Conservation (phyloP, 2,329 filamentous ascomycete genomes). For the Aspergillus pseudoterreus region DNA sequence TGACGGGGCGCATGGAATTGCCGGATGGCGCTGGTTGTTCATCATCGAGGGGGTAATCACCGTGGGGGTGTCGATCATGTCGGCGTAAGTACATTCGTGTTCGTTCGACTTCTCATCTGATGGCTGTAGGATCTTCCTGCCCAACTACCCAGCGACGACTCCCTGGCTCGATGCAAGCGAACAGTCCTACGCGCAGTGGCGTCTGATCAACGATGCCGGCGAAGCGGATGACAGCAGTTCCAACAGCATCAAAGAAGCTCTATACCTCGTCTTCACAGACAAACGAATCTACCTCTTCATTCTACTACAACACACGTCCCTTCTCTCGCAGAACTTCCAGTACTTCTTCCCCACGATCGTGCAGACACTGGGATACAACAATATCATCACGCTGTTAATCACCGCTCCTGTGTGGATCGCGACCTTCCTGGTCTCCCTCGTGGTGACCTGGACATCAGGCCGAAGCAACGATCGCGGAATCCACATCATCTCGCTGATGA, state of each 20-base stretch:
- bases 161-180: conserved; percentile 52
- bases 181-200: conserved; percentile 52
- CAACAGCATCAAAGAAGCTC: conserved; percentile 42
- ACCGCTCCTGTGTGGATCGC: conserved; percentile 54
- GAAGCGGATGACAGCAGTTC: conserved; percentile 41
- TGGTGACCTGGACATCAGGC: conserved; percentile 54
- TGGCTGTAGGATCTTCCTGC: conserved; percentile 36
- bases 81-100: conserved; percentile 24
- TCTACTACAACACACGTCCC: conserved; percentile 47
- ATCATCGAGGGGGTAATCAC: conserved; percentile 38
- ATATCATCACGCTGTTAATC: conserved; percentile 45
- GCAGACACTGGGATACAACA: conserved; percentile 55
- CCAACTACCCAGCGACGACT: conserved; percentile 52
- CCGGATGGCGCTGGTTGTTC: conserved; percentile 38
- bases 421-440: conserved; percentile 52
- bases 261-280: conserved; percentile 35
- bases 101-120: conserved; percentile 21
- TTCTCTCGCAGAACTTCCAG: conserved; percentile 55
- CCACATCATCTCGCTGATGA: conserved; percentile 54
- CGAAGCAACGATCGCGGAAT: conserved; percentile 54
- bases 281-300: conserved; percentile 40
- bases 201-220: conserved; percentile 48
- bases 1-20: conserved; percentile 22
- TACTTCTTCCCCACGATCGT: conserved; percentile 66
- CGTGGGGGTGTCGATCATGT: conserved; percentile 35